A percentile compares a stretch with the other conserved stretches of the same genome.
These are phyloP conservation scores for Leccinum variabile DNA, from an alignment of 1,284 basidiomycete genomes.

Conservation along the genomic window DNA sequence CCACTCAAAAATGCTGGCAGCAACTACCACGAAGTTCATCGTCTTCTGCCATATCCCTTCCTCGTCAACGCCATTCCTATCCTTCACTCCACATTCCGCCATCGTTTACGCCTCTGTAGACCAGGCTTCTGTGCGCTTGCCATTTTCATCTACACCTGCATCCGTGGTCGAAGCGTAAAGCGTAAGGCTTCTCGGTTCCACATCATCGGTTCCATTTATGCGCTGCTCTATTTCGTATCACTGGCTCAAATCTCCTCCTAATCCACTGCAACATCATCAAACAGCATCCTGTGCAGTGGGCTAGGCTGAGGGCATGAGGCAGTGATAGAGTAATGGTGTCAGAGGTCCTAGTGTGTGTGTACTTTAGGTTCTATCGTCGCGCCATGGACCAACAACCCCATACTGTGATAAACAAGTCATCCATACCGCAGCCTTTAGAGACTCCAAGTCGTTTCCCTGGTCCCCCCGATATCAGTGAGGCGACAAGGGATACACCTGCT, in stretches of 20 bases:
- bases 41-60: no score
- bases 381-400: no score
- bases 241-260: neutral
- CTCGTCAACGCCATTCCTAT: no score
- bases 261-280: neutral
- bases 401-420: conserved; percentile 52
- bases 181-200: no score
- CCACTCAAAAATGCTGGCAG: neutral
- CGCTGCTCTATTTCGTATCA: neutral
- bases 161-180: no score
- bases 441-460: conserved; percentile 57
- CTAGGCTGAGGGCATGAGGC: neutral
- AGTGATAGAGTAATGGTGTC: neutral
- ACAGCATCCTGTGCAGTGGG: neutral
- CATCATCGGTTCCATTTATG: neutral
- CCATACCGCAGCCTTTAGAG: conserved; percentile 37
- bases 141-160: no score
- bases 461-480: conserved; percentile 61
- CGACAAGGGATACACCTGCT: conserved; percentile 31
- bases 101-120: no score
- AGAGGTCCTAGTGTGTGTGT: neutral
- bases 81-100: no score
- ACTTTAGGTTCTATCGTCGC: no score
- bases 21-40: no score
- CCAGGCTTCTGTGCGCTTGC: no score